phyloP scores from a whole-genome alignment of 2,329 filamentous ascomycete genomes.

The Trichoderma lentiforme region DNA sequence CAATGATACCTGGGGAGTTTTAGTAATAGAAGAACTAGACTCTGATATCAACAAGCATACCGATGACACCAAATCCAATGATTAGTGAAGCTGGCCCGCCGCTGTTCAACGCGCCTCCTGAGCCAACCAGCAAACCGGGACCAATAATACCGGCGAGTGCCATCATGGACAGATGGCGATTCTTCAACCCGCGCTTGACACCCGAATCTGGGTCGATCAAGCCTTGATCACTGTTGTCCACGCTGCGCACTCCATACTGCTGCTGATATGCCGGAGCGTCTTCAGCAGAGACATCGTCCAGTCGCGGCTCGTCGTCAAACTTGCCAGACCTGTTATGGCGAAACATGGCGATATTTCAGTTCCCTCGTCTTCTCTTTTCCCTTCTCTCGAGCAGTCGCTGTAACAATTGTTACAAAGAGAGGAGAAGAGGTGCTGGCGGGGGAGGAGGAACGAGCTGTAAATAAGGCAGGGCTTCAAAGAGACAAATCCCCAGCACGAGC shows the following conservation, averaged over 20 bases:
- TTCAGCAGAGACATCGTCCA: constrained; percentile 22
- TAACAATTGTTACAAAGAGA: not conserved
- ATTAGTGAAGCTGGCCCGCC: constrained; percentile 70
- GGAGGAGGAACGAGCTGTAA: not conserved
- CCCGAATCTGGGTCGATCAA: constrained; percentile 59
- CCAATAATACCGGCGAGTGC: constrained; percentile 62
- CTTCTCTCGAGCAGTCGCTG: not conserved
- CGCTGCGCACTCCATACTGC: constrained; percentile 16
- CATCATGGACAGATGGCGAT: constrained; percentile 65
- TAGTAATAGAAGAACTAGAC: not conserved
- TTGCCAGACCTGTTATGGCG: constrained; percentile 8
- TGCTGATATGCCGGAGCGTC: constrained; percentile 16
- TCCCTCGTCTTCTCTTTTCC: not conserved
- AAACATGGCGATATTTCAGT: constrained; percentile 1
- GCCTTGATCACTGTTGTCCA: constrained; percentile 35
- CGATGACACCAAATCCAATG: constrained; percentile 71
- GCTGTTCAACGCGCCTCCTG: constrained; percentile 63
- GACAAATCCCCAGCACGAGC: not conserved
- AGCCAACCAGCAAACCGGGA: constrained; percentile 68
- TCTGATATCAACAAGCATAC: constrained; percentile 25
- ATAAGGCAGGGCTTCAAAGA: not conserved
- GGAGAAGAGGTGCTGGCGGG: not conserved
- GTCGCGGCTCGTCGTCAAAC: constrained; percentile 14
- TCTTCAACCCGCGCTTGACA: constrained; percentile 67
- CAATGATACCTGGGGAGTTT: constrained; percentile 50